Base-by-base conservation (phyloP, 176 grass and related monocot genomes). In the Eleusine indica region DNA sequence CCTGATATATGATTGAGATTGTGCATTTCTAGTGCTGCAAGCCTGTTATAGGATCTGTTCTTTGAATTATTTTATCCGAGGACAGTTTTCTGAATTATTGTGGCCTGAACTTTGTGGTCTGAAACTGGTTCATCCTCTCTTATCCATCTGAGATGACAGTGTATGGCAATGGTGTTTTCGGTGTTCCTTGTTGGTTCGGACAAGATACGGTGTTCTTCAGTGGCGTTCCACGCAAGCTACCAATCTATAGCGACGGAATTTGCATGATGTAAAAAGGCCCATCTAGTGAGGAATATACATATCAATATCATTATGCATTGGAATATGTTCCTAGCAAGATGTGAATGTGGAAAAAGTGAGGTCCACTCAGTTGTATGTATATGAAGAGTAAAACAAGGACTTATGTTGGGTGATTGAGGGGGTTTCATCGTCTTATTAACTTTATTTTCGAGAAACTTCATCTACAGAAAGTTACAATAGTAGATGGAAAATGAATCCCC, bases 291-390 rank as follows among this genome's bases (percentile, higher is more conserved):
- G 78, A 69, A 87, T 81, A 57, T 57, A 8, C 73, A 7, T 37
- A 30, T 12, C 63, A 35, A 35, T 35, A 35, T 35, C 32, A 35
- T 81, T 69, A 67, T 29, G 13, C 66, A 49, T 69, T 87, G 61
- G 77, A 57, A 74, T 80, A 46, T 81, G 39, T 81, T 81, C 17
- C 68, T 81, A 39, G 40, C 61, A 37, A 68, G 17, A 67, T 56
- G 40, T 46, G 58, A 44, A 74, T 56, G 67, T 66, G 11, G 21
- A 30, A 65, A 79, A 79, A 47, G 56, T 13, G 30, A 41, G 72
- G 42, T 25, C 43, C 42, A 79, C 56, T 86, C 43, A 29, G 43
- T 29, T 71, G 44, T 21, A 56, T 13, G 7, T 35, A 43, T 47
- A 47, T 47, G 9, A 11, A 47, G 44, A 47, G 9, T 35, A 35